These are phyloP conservation scores for Solanum aculeatissimum DNA, from an alignment of 305 asterid genomes.

Conservation along the genomic window DNA sequence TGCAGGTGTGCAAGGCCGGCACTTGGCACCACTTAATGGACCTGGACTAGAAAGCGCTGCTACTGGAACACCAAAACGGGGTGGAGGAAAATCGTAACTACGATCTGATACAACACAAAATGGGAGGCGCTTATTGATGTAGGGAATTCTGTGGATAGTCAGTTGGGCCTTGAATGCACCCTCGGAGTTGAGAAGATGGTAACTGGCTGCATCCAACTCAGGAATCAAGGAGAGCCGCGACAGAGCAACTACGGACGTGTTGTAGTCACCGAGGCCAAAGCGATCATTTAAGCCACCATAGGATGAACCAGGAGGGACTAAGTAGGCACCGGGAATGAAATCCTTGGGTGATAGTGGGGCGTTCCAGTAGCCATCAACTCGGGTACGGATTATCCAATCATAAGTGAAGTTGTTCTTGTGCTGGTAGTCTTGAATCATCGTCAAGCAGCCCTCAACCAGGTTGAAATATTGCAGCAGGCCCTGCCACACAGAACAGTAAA, in stretches of 20 bases:
- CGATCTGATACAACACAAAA: conserved; percentile 83
- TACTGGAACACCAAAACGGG: conserved; percentile 60
- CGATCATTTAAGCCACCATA: conserved; percentile 85
- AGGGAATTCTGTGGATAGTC: conserved; percentile 29
- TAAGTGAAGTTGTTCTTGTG: conserved; percentile 59
- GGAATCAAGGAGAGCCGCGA: conserved; percentile 65
- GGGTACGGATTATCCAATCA: conserved; percentile 79
- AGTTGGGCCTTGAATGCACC: conserved; percentile 77
- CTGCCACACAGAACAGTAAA: conserved; percentile 15
- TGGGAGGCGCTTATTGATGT: conserved; percentile 32
- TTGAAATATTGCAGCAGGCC: conserved; percentile 81
- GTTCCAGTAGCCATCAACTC: conserved; percentile 93
- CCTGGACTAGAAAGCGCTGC: conserved; percentile 68
- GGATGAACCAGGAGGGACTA: conserved; percentile 85
- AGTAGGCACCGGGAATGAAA: conserved; percentile 54
- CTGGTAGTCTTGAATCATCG: conserved; percentile 53
- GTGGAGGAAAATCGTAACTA: conserved; percentile 46
- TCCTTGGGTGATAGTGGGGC: conserved; percentile 32
- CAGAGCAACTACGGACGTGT: conserved; percentile 67
- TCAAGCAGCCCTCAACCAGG: conserved; percentile 81
- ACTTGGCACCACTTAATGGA: conserved; percentile 73
- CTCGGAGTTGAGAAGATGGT: conserved; percentile 70
- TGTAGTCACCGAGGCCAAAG: conserved; percentile 71
- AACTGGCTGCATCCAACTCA: conserved; percentile 43
- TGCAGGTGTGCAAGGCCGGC: conserved; percentile 67